These are phyloP conservation scores for Colletotrichum sp. DNA, from an alignment of 2,329 filamentous ascomycete species.

Conservation along the genomic window DNA sequence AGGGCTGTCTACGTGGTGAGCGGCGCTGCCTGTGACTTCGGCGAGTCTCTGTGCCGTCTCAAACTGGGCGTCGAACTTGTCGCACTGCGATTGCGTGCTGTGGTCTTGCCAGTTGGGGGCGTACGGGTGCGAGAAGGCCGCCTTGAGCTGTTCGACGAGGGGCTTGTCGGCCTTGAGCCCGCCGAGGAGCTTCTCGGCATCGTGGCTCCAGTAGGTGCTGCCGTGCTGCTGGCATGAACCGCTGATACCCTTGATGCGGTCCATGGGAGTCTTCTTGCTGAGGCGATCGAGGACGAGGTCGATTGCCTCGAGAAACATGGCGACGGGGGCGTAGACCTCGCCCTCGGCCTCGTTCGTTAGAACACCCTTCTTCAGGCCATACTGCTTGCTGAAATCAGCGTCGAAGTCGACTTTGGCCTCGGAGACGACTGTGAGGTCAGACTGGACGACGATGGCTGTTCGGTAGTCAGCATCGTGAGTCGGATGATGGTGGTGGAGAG, in stretches of 20 bases:
- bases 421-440: conserved; percentile 78
- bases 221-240: conserved; percentile 98
- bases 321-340: conserved; percentile 91
- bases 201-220: conserved; percentile 87
- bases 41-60: conserved; percentile 73
- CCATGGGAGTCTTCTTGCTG: conserved; percentile 66
- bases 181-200: conserved; percentile 69
- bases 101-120: conserved; percentile 99
- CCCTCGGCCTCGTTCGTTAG: conserved; percentile 79
- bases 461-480: neutral
- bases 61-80: conserved; percentile 79
- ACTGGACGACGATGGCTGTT: conserved; percentile 80
- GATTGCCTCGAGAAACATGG: conserved; percentile 92
- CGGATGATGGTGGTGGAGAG: neutral
- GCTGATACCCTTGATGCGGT: conserved; percentile 78
- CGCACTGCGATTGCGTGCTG: conserved; percentile 90
- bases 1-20: conserved; percentile 80
- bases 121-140: conserved; percentile 80
- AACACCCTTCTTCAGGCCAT: conserved; percentile 88
- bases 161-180: conserved; percentile 62
- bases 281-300: conserved; percentile 83
- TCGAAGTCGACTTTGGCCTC: conserved; percentile 97
- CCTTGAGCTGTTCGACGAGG: conserved; percentile 74
- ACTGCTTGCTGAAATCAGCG: conserved; percentile 73
- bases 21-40: conserved; percentile 83